Evolutionary conservation across 1,139 yeast genomes (phyloP).

Genomic region (Blastobotrys petasosporus): DNA sequence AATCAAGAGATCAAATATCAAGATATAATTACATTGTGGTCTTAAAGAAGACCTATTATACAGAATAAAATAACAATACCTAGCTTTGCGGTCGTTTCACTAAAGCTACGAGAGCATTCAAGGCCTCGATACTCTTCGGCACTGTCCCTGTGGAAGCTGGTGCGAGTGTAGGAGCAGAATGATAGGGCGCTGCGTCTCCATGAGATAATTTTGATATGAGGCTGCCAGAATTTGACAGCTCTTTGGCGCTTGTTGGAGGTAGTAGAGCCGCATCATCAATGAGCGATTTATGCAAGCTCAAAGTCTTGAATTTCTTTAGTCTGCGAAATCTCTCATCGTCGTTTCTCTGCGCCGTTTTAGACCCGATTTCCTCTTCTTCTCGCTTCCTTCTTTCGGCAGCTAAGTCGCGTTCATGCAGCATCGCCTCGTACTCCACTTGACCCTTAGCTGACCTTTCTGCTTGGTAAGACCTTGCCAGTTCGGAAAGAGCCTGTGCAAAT

Average conservation of each 20-base stretch:
- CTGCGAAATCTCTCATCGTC: conserved; percentile 6
- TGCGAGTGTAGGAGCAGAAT: too few species aligned
- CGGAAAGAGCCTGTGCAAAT: neutral
- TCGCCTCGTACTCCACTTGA: conserved; percentile 2
- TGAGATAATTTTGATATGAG: too few species aligned
- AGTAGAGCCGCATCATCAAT: neutral
- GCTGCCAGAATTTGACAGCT: too few species aligned
- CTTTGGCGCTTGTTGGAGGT: neutral
- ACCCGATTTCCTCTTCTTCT: conserved; percentile 3
- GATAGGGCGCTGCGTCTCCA: too few species aligned
- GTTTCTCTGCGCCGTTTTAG: conserved; percentile 2
- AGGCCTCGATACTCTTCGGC: conserved; percentile 1
- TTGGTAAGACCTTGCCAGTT: neutral
- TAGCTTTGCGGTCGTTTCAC: neutral
- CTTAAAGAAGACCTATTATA: too few species aligned
- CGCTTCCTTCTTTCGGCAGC: conserved; percentile 7
- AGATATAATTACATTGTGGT: too few species aligned
- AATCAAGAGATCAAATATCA: too few species aligned
- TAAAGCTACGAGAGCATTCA: neutral
- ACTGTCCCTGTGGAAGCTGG: neutral
- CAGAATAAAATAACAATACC: too few species aligned
- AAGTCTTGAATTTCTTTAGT: neutral
- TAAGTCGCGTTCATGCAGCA: conserved; percentile 8
- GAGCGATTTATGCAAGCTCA: neutral
- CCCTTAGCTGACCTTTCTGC: conserved; percentile 10